phyloP scores from a whole-genome alignment of 805 yeast genomes.

The Grigorovia humatica region DNA sequence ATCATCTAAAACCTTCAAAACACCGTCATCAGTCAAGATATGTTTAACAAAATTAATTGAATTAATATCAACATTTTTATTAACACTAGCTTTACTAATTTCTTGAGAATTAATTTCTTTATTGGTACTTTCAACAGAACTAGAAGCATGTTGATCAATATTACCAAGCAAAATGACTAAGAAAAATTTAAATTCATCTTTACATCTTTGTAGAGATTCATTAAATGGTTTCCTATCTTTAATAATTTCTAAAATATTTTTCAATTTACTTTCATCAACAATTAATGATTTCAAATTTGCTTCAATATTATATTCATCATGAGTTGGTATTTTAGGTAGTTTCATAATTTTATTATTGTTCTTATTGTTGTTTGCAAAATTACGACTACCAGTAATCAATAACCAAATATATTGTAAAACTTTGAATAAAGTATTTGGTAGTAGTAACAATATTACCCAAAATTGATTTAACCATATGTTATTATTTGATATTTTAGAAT shows the following conservation, averaged over 20 bases:
- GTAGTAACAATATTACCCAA: conserved; percentile 37
- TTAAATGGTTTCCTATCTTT: conserved; percentile 29
- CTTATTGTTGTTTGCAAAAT: conserved; percentile 1
- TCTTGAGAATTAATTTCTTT: not conserved
- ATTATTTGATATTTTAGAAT: not conserved
- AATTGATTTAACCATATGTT: not conserved
- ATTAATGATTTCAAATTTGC: conserved; percentile 6
- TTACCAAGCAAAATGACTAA: conserved; percentile 43
- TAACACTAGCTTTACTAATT: not conserved
- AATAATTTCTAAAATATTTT: conserved; percentile 5
- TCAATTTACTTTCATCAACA: conserved; percentile 4
- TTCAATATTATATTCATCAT: conserved; percentile 7
- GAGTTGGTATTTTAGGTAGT: conserved; percentile 15
- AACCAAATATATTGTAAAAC: conserved; percentile 11
- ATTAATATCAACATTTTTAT: conserved; percentile 12
- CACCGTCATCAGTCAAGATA: conserved; percentile 36
- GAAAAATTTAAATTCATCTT: conserved; percentile 38
- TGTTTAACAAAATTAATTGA: conserved; percentile 35
- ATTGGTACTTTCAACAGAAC: not conserved
- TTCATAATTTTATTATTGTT: conserved; percentile 6
- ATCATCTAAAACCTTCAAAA: conserved; percentile 29
- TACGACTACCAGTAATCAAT: not conserved
- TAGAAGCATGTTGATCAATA: conserved; percentile 2
- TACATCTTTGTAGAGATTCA: conserved; percentile 32
- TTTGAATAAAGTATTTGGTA: conserved; percentile 39